These are phyloP conservation scores for Micromonas pusilla DNA, from an alignment of 139 green algal species.

Conservation along the genomic window DNA sequence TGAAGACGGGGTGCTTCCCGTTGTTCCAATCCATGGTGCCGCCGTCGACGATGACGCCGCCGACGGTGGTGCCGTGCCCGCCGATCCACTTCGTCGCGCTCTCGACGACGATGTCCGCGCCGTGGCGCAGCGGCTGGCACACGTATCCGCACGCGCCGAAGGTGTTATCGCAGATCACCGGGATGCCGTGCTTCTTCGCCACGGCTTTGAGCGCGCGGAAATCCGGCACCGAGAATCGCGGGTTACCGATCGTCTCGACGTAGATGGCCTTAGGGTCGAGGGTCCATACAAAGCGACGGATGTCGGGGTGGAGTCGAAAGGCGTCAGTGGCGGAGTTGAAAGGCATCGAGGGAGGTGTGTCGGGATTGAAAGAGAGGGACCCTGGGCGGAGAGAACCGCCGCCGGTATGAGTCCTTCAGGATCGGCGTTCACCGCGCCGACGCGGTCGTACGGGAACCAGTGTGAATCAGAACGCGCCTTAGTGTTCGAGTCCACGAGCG, in stretches of 20 bases:
- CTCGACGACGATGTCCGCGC: constrained; percentile 32
- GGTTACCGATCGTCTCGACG: constrained; percentile 33
- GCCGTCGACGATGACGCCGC: constrained; percentile 30
- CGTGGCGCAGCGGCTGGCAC: constrained; percentile 27
- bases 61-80: constrained; percentile 27
- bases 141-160: constrained; percentile 27
- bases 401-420: too few species aligned
- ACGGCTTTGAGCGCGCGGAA: constrained; percentile 16
- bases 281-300: too few species aligned
- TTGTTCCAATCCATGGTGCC: constrained; percentile 30
- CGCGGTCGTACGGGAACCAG: too few species aligned
- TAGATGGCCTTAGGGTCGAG: too few species aligned
- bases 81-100: constrained; percentile 33
- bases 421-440: too few species aligned
- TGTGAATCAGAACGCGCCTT: constrained; percentile 9
- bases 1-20: constrained; percentile 21
- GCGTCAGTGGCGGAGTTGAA: too few species aligned
- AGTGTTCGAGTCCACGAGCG: constrained; percentile 22
- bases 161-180: constrained; percentile 32
- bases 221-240: constrained; percentile 22
- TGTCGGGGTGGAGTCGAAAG: too few species aligned
- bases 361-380: too few species aligned
- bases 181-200: constrained; percentile 25
- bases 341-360: too few species aligned
- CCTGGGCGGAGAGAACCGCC: too few species aligned